Evolutionary conservation across 2,329 filamentous ascomycete genomes (phyloP), one percentile per base, ranked within the genome.

Genomic region (Fusarium torreyae): DNA sequence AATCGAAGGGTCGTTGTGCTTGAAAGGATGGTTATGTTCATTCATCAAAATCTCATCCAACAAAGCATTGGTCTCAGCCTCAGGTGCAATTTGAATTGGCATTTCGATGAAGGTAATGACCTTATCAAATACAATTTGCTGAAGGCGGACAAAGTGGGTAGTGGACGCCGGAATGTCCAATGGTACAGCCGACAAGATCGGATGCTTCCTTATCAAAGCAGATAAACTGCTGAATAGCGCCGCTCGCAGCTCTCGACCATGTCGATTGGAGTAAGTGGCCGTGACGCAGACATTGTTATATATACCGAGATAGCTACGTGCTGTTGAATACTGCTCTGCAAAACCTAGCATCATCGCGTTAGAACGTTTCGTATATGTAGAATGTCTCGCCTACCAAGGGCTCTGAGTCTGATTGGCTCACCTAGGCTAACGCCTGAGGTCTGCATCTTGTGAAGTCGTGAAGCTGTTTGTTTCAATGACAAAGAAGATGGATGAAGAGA

Each of bases 321-420:
- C 45, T 42, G 54, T 51, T 22, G 45, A 57, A 31, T 57, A 57
- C 13, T 57, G 45, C 26, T 57, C 54, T 26, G 54, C 38, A 9
- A 17, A 24, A 48, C 17, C 54, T 49, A 20, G 9, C 18, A 42
- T 18, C 20, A 2, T 11, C 18, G 39, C 13, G n/a, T 42, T 14
- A 42, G n/a, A 13, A 22, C 3, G 10, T 10, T 24, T 13, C 14
- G 6, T 13, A 10, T 6, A 42, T 24, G 20, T 20, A 11, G 18
- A 7, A 7, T 18, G 39, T 6, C 14, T 22, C 11, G 18, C 18
- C 7, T 42, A 42, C 10, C 39, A 14, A 42, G 39, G 39, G 39
- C 6, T 42, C 39, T 18, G 3, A 42, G 39, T 20, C 6, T 14
- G 18, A 7, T 10, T 11, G 28, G 28, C 28, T 31, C 28, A 31